phyloP scores from a whole-genome alignment of 768 basidiomycete genomes.

The Tulasnella sp. region DNA sequence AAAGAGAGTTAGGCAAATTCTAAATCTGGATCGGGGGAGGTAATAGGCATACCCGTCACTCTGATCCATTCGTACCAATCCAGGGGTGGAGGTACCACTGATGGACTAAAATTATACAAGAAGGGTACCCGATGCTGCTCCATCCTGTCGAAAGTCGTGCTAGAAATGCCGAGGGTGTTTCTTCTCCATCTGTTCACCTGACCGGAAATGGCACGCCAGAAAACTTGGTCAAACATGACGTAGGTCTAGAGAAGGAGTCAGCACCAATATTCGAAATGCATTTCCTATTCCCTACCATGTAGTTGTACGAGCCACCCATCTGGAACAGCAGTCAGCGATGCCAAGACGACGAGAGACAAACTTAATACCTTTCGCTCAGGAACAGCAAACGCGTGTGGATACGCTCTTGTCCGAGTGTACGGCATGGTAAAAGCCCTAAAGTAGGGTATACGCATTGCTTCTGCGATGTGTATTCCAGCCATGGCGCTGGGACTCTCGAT shows the following conservation, averaged over 20 bases:
- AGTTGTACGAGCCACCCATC: conserved; percentile 97
- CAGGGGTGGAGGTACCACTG: conserved; percentile 79
- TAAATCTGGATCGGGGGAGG: neutral
- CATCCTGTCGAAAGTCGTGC: conserved; percentile 87
- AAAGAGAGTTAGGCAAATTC: conserved; percentile 3
- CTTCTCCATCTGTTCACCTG: conserved; percentile 93
- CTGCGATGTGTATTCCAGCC: conserved; percentile 94
- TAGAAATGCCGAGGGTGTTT: conserved; percentile 55
- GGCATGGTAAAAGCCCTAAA: conserved; percentile 97
- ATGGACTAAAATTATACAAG: conserved; percentile 92
- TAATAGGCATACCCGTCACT: conserved; percentile 51
- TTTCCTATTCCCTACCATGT: conserved; percentile 57
- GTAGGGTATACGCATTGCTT: conserved; percentile 85
- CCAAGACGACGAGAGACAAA: conserved; percentile 3
- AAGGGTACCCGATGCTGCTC: conserved; percentile 97
- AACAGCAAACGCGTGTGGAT: conserved; percentile 96
- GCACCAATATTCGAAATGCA: neutral
- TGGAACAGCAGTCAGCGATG: conserved; percentile 26
- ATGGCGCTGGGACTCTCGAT: conserved; percentile 95
- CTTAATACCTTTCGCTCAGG: conserved; percentile 73
- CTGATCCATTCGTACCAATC: conserved; percentile 99
- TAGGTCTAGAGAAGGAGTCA: conserved; percentile 45
- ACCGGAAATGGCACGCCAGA: conserved; percentile 88
- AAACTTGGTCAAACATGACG: conserved; percentile 95
- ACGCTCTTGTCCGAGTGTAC: conserved; percentile 91